Percentiles rank a stretch among this genome's conserved stretches.
These are phyloP conservation scores for Phytopythium delawarense DNA, from an alignment of 352 stramenopile species.

Conservation along the genomic window DNA sequence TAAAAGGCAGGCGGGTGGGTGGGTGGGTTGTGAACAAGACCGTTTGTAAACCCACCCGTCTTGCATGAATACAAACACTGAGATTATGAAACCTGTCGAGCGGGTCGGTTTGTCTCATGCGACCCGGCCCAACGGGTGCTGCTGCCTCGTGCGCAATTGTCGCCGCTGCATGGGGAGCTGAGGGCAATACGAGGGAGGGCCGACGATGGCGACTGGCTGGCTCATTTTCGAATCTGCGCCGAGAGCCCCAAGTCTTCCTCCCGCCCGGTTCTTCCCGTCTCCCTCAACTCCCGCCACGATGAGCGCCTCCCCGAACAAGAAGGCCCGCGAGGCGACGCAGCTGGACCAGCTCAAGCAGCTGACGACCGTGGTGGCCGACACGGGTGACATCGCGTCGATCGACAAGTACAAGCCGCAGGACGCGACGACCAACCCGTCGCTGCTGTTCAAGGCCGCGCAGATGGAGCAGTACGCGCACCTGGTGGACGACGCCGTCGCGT, in stretches of 20 bases:
- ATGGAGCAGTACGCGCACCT: conserved; percentile 96
- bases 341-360: conserved; percentile 96
- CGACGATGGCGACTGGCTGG: not conserved
- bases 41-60: conserved; percentile 2
- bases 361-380: conserved; percentile 98
- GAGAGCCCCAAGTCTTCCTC: conserved; percentile 25
- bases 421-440: conserved; percentile 98
- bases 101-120: conserved; percentile 10
- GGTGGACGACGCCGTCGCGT: conserved; percentile 94
- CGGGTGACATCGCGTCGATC: conserved; percentile 92
- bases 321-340: conserved; percentile 68
- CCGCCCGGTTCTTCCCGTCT: conserved; percentile 3
- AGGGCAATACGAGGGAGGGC: not conserved
- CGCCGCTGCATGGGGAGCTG: not conserved
- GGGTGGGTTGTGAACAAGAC: not conserved
- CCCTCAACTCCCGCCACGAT: conserved; percentile 18
- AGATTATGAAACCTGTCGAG: not conserved
- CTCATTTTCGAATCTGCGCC: conserved; percentile 76
- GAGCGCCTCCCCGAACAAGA: conserved; percentile 68
- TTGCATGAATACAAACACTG: not conserved
- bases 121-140: not conserved
- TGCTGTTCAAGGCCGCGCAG: conserved; percentile 97
- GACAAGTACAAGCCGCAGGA: conserved; percentile 94
- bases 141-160: not conserved
- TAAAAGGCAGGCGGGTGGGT: not conserved